Base-by-base conservation (phyloP, 768 basidiomycete species). In the Exsudoporus frostii region DNA sequence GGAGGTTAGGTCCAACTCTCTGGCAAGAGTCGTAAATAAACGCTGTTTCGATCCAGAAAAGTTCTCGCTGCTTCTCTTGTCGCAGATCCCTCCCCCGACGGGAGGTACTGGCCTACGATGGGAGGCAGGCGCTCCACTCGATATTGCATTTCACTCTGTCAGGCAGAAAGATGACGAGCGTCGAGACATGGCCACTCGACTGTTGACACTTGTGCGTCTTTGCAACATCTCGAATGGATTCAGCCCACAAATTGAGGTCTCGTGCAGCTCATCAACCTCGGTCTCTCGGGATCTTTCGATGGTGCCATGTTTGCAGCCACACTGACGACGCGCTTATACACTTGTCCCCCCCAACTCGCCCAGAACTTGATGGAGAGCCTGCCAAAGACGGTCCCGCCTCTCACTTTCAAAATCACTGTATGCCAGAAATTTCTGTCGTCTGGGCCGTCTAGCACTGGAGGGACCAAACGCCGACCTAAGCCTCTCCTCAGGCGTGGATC, bases 81-180 rank as follows among this genome's bases (percentile, higher is more conserved):
- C 73, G 20, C 84, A 87, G 65, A 78, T 88, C 14, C 83, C 85
- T 24, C 73, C 74, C 7, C 76, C 82, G 11, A 76, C 80, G 51
- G 68, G 73, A 37, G 77, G 74, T 20, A 61, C 65, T 22, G 75
- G 74, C 25, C 68, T 76, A 7, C 76, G 83, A 61, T 85, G 83
- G 79, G 84, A 86, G 27, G 71, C 74, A 15, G 75, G 76, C 29
- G 68, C 67, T 20, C 78, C 81, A 1, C 65, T 86, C 17, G 76
- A 81, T 46, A 73, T 84, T 1, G 57, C 74, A 33, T 73, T 77
- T 43, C 62, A 67, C 38, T 72, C 74, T 45, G 40, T 75, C 38
- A 40, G 61, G 36, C 73, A 79, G 49, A 41, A 54, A 36, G 65
- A 71, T 13, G 39, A 61, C 34, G 55, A 65, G 37, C 68, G 63